Evolutionary conservation across 495 filamentous ascomycete genomes (phyloP), one percentile per base, ranked within the genome.

Genomic region (Talaromyces liani): DNA sequence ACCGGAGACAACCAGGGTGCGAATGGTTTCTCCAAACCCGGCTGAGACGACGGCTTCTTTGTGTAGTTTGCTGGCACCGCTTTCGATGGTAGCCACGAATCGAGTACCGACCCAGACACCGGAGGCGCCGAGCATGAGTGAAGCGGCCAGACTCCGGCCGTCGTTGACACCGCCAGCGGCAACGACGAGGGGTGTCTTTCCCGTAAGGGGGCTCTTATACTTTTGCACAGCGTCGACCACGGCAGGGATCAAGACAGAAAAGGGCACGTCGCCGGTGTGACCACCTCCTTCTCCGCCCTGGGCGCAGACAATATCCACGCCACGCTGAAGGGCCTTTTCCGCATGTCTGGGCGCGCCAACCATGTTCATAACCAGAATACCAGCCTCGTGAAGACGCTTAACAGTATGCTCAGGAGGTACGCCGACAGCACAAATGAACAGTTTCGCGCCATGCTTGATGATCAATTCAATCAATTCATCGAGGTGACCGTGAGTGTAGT

Each of bases 341-440:
- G 91, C 91, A 72, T 96, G 92, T 68, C 86, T 88, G n/a, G 91
- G 91, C 58, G 88, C 85, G 0, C 92, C 92, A n/a, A 95, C 91
- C 92, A 96, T 96, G 71, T 95, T 96, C 91, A 95, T 95, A 24
- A 95, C 79, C 55, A 93, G 70, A 33, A 96, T 87, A 1, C 88
- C 89, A 0, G 85, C 88, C 9, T 79, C 79, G 68, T 96, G 92
- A 22, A 96, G 77, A 41, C 82, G 71, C 68, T 90, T 84, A 33
- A 96, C 84, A 3, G 89, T 82, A 49, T 71, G 74, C 59, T 77
- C 75, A 0, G 91, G 90, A 12, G 91, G 91, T 2, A 95, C 87
- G 16, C 92, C 92, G 0, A 96, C 90, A 0, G 92, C 92, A 47
- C 77, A 84, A 60, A 95, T 90, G 70, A 96, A 96, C 58, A 95